Conservation (phyloP, 352 stramenopile species). For the Phytophthora foliorum region DNA sequence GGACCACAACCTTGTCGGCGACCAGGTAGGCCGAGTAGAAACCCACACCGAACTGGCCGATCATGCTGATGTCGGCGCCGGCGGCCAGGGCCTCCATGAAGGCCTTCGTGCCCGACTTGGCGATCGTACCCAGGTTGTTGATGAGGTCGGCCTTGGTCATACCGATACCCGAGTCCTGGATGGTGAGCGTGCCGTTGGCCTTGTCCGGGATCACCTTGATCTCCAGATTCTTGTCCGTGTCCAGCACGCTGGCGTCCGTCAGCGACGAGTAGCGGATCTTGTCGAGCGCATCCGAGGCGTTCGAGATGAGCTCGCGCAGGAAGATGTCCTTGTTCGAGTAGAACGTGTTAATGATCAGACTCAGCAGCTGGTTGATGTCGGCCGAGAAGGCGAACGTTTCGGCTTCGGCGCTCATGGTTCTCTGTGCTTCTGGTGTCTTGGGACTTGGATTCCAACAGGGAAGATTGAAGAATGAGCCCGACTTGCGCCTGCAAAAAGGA, state of each 20-base stretch:
- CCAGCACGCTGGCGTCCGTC: constrained; percentile 96
- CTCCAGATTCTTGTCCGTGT: constrained; percentile 97
- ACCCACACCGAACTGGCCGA: constrained; percentile 99
- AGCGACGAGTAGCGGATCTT: constrained; percentile 98
- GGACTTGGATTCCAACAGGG: constrained; percentile 39
- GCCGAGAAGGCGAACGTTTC: constrained; percentile 99
- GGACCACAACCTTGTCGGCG: constrained; percentile 98
- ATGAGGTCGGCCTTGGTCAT: constrained; percentile 99
- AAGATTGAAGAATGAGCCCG: constrained; percentile 75
- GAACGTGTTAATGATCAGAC: constrained; percentile 99
- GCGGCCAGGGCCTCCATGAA: constrained; percentile 99
- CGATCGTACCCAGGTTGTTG: constrained; percentile 99
- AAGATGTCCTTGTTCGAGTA: constrained; percentile 99
- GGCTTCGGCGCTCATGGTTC: constrained; percentile 87
- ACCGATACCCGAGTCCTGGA: constrained; percentile 99
- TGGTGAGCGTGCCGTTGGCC: constrained; percentile 99
- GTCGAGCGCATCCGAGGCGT: constrained; percentile 97
- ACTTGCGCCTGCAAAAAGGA: not conserved
- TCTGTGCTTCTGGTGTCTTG: constrained; percentile 38
- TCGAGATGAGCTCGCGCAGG: constrained; percentile 97
- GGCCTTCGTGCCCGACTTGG: constrained; percentile 99
- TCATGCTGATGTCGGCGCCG: constrained; percentile 99
- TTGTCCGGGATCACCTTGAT: constrained; percentile 99
- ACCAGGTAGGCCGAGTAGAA: constrained; percentile 99
- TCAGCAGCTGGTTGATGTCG: constrained; percentile 99